These are phyloP conservation scores for Colletotrichum lini DNA, from an alignment of 2,329 filamentous ascomycete species.

Conservation along the genomic window DNA sequence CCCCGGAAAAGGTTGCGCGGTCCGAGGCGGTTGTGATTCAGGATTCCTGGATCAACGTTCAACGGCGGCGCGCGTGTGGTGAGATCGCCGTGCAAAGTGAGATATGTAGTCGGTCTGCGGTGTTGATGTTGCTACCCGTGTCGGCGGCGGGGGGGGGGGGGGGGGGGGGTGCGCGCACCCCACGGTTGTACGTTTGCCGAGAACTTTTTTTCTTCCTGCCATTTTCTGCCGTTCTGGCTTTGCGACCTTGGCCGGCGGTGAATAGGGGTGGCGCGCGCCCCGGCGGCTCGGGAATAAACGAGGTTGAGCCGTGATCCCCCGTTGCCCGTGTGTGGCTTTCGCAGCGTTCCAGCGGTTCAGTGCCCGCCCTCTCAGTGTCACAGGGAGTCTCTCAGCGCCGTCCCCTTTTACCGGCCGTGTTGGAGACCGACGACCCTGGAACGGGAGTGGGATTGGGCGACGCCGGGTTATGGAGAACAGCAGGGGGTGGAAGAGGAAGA, in stretches of 20 bases:
- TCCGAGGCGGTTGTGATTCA: slow-evolving; percentile 1
- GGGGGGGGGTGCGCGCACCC: slow-evolving; percentile 23
- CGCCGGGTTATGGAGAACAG: slow-evolving; percentile 38
- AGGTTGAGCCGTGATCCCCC: slow-evolving; percentile 38
- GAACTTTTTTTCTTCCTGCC: slow-evolving; percentile 31
- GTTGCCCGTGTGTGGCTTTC: slow-evolving; percentile 8
- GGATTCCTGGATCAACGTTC: not conserved
- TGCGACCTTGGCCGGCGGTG: slow-evolving; percentile 33
- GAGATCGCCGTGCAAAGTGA: slow-evolving; percentile 23
- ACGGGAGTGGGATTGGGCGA: slow-evolving; percentile 31
- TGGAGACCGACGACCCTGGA: slow-evolving; percentile 16
- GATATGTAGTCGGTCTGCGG: slow-evolving; percentile 25
- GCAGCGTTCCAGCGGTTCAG: not conserved
- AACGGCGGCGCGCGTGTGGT: slow-evolving; percentile 2
- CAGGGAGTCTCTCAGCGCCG: not conserved
- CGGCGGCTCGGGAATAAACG: slow-evolving; percentile 41
- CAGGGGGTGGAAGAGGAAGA: slow-evolving; percentile 33
- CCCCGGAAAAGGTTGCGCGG: not conserved
- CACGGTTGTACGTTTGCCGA: slow-evolving; percentile 32
- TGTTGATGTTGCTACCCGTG: slow-evolving; percentile 35
- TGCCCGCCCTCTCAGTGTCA: not conserved
- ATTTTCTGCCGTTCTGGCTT: not conserved
- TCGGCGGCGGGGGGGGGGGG: slow-evolving; percentile 14
- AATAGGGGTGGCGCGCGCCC: slow-evolving; percentile 28
- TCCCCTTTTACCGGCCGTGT: slow-evolving; percentile 9